Evolutionary conservation across 345 rosid genomes (phyloP), one percentile per base, ranked within the genome.

Genomic region (Camelina laxa): DNA sequence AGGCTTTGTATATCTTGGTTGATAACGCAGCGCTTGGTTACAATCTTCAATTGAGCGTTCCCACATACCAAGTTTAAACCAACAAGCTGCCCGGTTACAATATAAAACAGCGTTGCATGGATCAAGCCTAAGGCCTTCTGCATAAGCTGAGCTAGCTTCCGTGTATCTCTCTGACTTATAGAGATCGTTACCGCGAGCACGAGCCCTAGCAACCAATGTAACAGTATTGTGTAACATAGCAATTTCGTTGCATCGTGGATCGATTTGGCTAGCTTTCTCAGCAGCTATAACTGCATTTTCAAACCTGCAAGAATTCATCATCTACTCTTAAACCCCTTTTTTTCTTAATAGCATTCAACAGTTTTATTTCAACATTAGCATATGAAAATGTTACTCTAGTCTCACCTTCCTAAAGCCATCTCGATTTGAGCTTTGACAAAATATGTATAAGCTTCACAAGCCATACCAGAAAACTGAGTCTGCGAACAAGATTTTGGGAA

Each of bases 11-110:
- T 95, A 92, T 82, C 80, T 84, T 14, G 99, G 97, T 60, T 87
- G 97, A 75, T 85, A 80, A 35, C 70, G 74, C 62, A 95, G 74
- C 10, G 97, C 97, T 67, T 88, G 88, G 69, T 89, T 86, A 76
- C 97, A 92, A 60, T 95, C 99, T 60, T 90, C 94, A 36, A 92
- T 38, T n/a, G 99, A 92, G 7, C 79, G 87, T 78, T 89, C 97
- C 97, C 97, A 95, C 62, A 22, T 76, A 39, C 99, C 97, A 38
- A 89, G 97, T 83, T 92, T 95, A 76, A 79, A 90, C 97, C 97
- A 95, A 78, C 99, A 95, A 55, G 99, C 98, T 44, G 99, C 99
- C 75, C 97, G 83, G 77, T 95, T 95, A 81, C 97, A 92, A 69
- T 87, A 90, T 41, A 95, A 80, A 64, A 92, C 83, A 67, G 97